phyloP scores from a whole-genome alignment of 139 green algal species.

The Pycnococcus provasolii region DNA sequence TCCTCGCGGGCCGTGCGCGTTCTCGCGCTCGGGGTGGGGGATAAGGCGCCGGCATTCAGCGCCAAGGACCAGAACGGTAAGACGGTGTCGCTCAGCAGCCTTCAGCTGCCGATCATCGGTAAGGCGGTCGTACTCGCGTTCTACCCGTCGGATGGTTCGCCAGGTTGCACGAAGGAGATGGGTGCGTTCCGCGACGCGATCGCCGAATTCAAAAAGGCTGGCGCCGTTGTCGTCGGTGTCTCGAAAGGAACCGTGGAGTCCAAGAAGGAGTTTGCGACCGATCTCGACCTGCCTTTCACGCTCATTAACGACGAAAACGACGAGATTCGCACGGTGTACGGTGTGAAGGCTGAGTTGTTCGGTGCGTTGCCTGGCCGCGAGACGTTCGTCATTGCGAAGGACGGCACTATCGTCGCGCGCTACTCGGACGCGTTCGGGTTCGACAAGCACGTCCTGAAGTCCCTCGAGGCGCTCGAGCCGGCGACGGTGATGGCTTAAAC shows the following conservation, averaged over 20 bases:
- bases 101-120: not conserved
- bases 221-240: not conserved
- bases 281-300: not conserved
- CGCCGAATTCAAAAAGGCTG: not conserved
- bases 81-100: not conserved
- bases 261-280: not conserved
- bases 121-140: not conserved
- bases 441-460: not conserved
- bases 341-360: not conserved
- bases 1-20: too few species aligned
- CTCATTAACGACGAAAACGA: not conserved
- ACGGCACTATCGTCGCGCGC: not conserved
- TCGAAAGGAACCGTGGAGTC: not conserved
- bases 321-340: not conserved
- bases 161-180: constrained; percentile 5
- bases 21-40: too few species aligned
- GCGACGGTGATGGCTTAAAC: not conserved
- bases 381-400: constrained; percentile 6
- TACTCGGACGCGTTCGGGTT: not conserved
- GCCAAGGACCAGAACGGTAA: not conserved
- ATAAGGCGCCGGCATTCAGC: not conserved
- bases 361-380: not conserved
- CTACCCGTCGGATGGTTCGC: not conserved
- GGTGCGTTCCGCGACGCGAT: not conserved
- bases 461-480: constrained; percentile 3